A percentile compares a stretch with the other conserved stretches of the same genome.
Conservation (phyloP, 306 rosid genomes). For the Sicyos edulis region DNA sequence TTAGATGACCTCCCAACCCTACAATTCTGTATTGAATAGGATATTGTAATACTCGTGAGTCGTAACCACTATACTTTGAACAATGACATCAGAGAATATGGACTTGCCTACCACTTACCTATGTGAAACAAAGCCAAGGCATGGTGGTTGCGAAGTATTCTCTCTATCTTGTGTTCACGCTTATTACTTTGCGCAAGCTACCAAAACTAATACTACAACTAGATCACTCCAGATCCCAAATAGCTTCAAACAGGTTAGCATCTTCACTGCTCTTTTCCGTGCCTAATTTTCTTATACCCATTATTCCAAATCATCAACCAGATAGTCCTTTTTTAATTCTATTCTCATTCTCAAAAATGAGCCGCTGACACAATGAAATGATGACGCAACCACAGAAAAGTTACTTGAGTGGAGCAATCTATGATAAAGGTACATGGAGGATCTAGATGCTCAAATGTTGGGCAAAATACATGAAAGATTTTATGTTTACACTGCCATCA, state of each 20-base stretch:
- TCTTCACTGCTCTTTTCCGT: background rate
- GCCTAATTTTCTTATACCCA: background rate
- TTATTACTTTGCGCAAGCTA: background rate
- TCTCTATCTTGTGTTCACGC: background rate
- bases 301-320: slow-evolving; percentile 1
- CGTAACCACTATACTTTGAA: background rate
- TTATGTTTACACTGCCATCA: no score
- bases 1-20: background rate
- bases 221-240: background rate
- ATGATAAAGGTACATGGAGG: background rate
- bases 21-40: background rate
- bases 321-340: background rate
- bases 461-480: background rate
- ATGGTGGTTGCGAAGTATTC: background rate
- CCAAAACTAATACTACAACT: background rate
- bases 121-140: background rate
- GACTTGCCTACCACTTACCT: background rate
- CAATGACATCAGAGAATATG: background rate
- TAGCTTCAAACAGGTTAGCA: background rate
- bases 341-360: background rate
- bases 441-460: background rate
- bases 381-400: background rate
- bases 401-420: background rate
- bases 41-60: background rate
- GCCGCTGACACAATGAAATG: background rate